Conservation (phyloP, 176 grass and related monocot genomes). For the Carex cristatella region DNA sequence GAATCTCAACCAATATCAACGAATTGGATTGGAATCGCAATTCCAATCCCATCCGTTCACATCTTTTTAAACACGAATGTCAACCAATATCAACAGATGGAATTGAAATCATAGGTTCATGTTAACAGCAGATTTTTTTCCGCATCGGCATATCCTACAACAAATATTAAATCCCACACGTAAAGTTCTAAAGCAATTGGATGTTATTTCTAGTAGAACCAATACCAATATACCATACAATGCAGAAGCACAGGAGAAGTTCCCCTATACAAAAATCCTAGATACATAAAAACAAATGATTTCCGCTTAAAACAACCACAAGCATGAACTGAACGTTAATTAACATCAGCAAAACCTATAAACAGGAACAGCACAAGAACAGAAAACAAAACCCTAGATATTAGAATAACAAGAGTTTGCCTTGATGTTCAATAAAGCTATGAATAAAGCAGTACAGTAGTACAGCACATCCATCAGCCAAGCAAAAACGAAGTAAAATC, state of each 20-base stretch:
- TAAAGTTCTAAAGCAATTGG: no score
- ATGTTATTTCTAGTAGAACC: no score
- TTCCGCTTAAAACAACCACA: background rate
- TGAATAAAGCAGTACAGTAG: slow-evolving; percentile 9
- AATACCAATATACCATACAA: background rate
- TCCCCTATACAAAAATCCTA: background rate
- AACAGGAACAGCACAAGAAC: background rate
- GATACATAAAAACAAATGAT: background rate
- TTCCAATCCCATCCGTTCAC: no score
- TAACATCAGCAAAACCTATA: slow-evolving; percentile 1
- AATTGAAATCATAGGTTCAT: no score
- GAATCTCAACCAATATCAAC: no score
- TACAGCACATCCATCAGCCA: slow-evolving; percentile 7
- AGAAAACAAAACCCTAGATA: background rate
- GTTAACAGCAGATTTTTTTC: no score
- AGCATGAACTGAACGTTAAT: background rate
- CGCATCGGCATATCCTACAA: no score
- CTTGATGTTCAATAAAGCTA: slow-evolving; percentile 14
- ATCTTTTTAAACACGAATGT: no score
- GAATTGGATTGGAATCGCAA: no score
- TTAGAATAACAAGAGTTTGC: slow-evolving; percentile 7
- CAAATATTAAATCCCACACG: no score
- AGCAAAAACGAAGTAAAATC: slow-evolving; percentile 17
- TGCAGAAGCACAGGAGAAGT: background rate
- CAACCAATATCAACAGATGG: no score